phyloP scores from a whole-genome alignment of 441 rosid genomes.

The Pelargonium exstipulatum region DNA sequence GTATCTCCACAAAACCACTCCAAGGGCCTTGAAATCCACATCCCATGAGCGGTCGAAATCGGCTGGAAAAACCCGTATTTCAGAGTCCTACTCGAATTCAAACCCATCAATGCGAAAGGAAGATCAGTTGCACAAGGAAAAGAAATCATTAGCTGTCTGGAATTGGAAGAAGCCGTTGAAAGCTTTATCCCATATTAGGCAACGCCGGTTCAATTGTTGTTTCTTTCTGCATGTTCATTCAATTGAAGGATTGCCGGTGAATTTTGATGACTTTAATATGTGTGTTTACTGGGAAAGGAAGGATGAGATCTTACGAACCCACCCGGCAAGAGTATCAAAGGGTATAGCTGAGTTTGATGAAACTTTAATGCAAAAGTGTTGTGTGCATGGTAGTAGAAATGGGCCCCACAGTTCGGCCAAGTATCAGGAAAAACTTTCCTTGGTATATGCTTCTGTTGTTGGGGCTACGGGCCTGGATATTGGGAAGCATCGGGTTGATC shows the following conservation, averaged over 20 bases:
- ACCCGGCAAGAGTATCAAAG: slow-evolving; percentile 39
- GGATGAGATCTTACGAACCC: slow-evolving; percentile 48
- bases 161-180: slow-evolving; percentile 80
- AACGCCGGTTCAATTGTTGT: slow-evolving; percentile 47
- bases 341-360: slow-evolving; percentile 67
- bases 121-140: slow-evolving; percentile 28
- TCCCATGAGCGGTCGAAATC: slow-evolving; percentile 40
- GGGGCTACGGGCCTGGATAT: slow-evolving; percentile 40
- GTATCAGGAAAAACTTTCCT: slow-evolving; percentile 54
- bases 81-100: slow-evolving; percentile 25
- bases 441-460: slow-evolving; percentile 43
- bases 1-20: slow-evolving; percentile 41
- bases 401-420: slow-evolving; percentile 52
- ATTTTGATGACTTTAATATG: slow-evolving; percentile 41
- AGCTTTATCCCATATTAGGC: slow-evolving; percentile 54
- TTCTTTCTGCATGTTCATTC: slow-evolving; percentile 78
- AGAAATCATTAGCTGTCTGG: slow-evolving; percentile 46
- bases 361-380: slow-evolving; percentile 51
- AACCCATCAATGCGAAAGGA: slow-evolving; percentile 22
- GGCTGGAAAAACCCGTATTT: slow-evolving; percentile 32
- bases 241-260: slow-evolving; percentile 54
- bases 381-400: slow-evolving; percentile 52
- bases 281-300: slow-evolving; percentile 69
- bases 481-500: slow-evolving; percentile 78
- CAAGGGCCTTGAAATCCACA: slow-evolving; percentile 34